Evolutionary conservation across 805 yeast genomes (phyloP).

Genomic region (Clavispora santaluciae): DNA sequence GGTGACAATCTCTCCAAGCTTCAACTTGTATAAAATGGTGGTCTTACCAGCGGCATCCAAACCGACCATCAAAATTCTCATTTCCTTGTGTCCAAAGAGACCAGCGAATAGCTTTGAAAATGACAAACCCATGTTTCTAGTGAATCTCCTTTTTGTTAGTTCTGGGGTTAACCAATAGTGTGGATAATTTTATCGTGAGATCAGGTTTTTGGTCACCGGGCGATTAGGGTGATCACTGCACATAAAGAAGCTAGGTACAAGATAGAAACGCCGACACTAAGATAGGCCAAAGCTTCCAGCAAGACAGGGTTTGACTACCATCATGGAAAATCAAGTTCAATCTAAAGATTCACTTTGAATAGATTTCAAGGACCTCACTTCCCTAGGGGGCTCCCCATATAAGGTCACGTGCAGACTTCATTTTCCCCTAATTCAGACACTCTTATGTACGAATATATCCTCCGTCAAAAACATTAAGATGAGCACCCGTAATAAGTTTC

Average conservation of each 20-base stretch:
- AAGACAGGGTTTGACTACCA: neutral
- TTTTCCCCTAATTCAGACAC: neutral
- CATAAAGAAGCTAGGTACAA: too few species aligned
- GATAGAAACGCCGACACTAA: too few species aligned
- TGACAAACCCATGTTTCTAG: slow-evolving; percentile 2
- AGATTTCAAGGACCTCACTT: too few species aligned
- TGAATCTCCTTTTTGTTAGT: neutral
- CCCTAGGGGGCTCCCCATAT: too few species aligned
- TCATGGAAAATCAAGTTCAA: too few species aligned
- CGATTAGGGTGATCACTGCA: slow-evolving; percentile 2
- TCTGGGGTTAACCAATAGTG: neutral
- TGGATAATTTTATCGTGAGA: slow-evolving; percentile 1
- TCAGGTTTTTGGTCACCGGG: slow-evolving; percentile 1
- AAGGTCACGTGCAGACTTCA: neutral
- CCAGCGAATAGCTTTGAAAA: slow-evolving; percentile 4
- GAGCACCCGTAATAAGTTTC: neutral
- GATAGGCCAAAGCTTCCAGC: too few species aligned
- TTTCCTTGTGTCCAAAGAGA: slow-evolving; percentile 6
- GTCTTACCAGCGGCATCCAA: slow-evolving; percentile 7
- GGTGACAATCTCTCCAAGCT: slow-evolving; percentile 6
- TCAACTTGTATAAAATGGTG: slow-evolving; percentile 7
- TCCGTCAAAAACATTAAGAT: neutral
- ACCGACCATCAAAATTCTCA: slow-evolving; percentile 7
- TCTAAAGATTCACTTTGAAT: too few species aligned
- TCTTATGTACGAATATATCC: neutral